Base-by-base conservation (phyloP, 1,284 basidiomycete species). In the Heterobasidion parviporum region DNA sequence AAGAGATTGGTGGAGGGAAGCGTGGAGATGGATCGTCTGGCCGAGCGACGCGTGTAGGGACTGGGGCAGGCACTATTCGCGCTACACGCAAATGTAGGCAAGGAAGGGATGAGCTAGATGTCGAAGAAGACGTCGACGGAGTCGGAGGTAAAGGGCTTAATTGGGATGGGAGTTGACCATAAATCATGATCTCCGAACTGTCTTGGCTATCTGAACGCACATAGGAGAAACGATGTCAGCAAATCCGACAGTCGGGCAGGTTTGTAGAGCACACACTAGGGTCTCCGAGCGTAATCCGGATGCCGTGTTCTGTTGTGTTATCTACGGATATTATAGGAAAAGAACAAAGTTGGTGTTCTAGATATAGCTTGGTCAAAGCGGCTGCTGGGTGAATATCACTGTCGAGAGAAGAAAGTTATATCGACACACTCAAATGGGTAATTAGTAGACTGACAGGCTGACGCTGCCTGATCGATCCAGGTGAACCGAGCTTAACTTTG, bases 21-120 rank as follows among this genome's bases (percentile, higher is more conserved):
- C 88, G 84, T 8, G 87, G 87, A 1, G 82, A 87, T 0, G 85
- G 87, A 59, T 90, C 88, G 60, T 90, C 87, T 0, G 88, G 87
- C 34, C 88, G 75, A 2, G 87, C 87, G 1, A 74, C 65, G 16
- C 81, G 77, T 34, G 54, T 59, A 54, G 59, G 67, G 16, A 59
- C 70, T 1, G 68, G 74, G 0, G 69, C 72, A 26, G 76, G 70
- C 8, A 75, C 71, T 56, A 89, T 75, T 20, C 83, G 79, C 0
- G 82, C 83, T 6, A 84, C 87, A 16, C 74, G 65, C 45, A 89
- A 69, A 38, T 72, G 72, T 14, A 87, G 53, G 45, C 60, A 57
- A 53, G 59, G 62, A 56, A 66, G 64, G 15, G 65, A 53, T 54
- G 34, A 51, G 44, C 51, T 38, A 53, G 16, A 56, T 6, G 41